Evolutionary conservation across 208 protist genomes (phyloP), one percentile per base, ranked within the genome.

Genomic region (Trypanosoma melophagium): DNA sequence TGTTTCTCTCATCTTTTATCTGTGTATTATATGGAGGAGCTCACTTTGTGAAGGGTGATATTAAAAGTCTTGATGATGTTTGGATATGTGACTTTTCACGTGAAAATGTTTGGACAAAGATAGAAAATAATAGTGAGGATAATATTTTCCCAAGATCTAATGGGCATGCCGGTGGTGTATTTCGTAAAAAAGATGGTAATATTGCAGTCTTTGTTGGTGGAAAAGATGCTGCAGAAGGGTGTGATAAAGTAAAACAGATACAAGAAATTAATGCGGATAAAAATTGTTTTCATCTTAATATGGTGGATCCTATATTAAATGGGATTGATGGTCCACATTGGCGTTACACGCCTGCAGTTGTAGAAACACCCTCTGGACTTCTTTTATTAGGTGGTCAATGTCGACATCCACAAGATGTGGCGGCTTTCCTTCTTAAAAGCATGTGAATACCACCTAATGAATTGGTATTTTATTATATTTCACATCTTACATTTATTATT

Each of bases 1-100:
- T 86, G 24, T 85, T 89, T 55, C 41, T 86, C 4, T 55, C 75
- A 8, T 51, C 52, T 9, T 47, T 55, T 3, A 17, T 59, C 12
- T 80, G 82, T 57, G 76, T 92, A 1, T 44, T 92, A 1, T 92
- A 92, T 52, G 86, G 86, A 17, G 86, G 86, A n/a, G 66, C 76
- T 10, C 80, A 83, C 60, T 92, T 89, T 69, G 73, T 81, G 19
- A 57, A 77, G 14, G 78, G 83, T 31, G 74, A 76, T 28, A 67
- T 89, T 47, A 58, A 60, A 56, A 89, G 83, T 67, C 69, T 85
- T 25, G 24, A 50, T 19, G 86, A 92, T 56, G 72, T 72, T 25
- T 92, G 86, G 83, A 17, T 16, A 0, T 84, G 73, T 41, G 55
- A 83, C 65, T n/a, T 64, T 12, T 68, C 63, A 1, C 19, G 22